Evolutionary conservation across 768 basidiomycete species (phyloP).

Genomic region (Pholiota microspora): DNA sequence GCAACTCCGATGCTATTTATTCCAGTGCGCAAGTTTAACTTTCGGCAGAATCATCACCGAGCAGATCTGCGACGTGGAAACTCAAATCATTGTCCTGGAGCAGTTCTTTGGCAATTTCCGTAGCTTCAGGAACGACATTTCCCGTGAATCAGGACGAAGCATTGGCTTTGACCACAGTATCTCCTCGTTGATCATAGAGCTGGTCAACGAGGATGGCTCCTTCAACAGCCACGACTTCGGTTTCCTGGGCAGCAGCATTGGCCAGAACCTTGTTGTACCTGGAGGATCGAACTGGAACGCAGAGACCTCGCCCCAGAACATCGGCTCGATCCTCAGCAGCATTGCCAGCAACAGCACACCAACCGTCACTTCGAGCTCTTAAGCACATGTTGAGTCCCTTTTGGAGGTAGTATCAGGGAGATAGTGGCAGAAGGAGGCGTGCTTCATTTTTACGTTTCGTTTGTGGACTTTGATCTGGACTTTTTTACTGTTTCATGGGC

Average conservation of each 20-base stretch:
- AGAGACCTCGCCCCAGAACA: slow-evolving; percentile 20
- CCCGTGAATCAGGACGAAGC: slow-evolving; percentile 24
- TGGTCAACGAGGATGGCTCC: slow-evolving; percentile 28
- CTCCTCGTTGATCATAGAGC: slow-evolving; percentile 25
- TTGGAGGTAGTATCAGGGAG: background rate
- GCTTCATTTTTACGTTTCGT: background rate
- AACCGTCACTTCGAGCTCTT: too few species aligned
- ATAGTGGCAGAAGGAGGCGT: background rate
- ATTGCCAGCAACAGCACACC: slow-evolving; percentile 3
- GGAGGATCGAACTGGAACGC: slow-evolving; percentile 28
- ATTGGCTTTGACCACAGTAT: slow-evolving; percentile 33
- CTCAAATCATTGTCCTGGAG: slow-evolving; percentile 34
- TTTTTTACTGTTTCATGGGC: background rate
- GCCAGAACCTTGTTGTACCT: slow-evolving; percentile 24
- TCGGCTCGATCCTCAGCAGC: slow-evolving; percentile 19
- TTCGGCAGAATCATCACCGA: slow-evolving; percentile 25
- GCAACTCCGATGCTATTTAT: background rate
- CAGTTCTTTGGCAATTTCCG: slow-evolving; percentile 29
- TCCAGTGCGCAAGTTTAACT: background rate
- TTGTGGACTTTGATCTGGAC: background rate
- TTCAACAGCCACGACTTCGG: slow-evolving; percentile 29
- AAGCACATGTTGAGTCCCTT: background rate
- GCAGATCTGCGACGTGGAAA: slow-evolving; percentile 35
- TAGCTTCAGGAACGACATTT: slow-evolving; percentile 29
- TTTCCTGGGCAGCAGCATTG: slow-evolving; percentile 30